Conservation (phyloP, 169 alveolate species). For the Plasmodium vinckei region DNA sequence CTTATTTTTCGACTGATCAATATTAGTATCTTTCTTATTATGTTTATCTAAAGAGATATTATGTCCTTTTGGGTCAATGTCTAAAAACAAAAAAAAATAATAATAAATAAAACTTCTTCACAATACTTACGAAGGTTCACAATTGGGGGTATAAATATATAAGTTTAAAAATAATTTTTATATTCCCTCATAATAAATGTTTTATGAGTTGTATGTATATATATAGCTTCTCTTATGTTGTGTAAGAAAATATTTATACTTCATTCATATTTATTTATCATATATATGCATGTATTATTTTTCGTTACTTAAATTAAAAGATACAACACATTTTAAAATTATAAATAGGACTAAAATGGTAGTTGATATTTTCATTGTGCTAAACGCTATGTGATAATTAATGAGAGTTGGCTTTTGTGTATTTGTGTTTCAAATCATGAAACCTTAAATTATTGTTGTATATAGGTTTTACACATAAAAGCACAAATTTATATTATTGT, state of each 20-base stretch:
- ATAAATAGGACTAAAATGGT: slow-evolving; percentile 21
- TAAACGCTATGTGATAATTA: slow-evolving; percentile 1
- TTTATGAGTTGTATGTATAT: too few relatives aligned
- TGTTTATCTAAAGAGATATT: slow-evolving; percentile 15
- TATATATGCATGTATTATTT: neutral
- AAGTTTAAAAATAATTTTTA: too few relatives aligned
- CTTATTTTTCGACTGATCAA: slow-evolving; percentile 19
- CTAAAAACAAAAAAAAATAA: slow-evolving; percentile 12
- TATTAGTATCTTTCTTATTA: slow-evolving; percentile 12
- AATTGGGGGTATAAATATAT: too few relatives aligned
- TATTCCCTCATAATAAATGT: too few relatives aligned
- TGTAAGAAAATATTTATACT: too few relatives aligned
- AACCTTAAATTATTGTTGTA: neutral
- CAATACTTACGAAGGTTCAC: neutral
- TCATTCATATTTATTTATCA: neutral
- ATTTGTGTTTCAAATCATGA: neutral
- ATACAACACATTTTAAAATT: slow-evolving; percentile 20
- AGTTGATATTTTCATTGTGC: slow-evolving; percentile 26
- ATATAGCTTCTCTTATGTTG: too few relatives aligned
- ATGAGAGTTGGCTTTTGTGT: neutral
- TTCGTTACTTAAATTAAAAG: slow-evolving; percentile 28
- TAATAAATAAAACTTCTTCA: neutral
- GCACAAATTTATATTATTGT: neutral
- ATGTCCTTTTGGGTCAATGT: slow-evolving; percentile 1
- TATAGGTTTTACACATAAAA: neutral